phyloP scores from a whole-genome alignment of 306 rosid species.

The Inga laurina region DNA sequence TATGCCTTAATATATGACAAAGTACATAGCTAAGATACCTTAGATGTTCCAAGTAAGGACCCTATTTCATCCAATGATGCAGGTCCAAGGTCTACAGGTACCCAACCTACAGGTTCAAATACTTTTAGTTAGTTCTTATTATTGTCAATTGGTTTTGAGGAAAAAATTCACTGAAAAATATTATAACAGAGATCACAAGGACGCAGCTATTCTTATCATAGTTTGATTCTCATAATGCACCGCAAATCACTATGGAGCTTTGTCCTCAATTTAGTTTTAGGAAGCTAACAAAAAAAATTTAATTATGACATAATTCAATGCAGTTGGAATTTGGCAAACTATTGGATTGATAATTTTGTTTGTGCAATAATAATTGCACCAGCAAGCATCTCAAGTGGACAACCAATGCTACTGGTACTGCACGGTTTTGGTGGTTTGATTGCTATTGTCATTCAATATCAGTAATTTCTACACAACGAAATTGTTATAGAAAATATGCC shows the following conservation, averaged over 20 bases:
- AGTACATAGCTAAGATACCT: constrained; percentile 53
- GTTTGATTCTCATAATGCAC: not conserved
- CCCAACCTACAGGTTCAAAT: constrained; percentile 55
- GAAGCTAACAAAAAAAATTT: not conserved
- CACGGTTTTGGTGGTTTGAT: not conserved
- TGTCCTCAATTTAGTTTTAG: not conserved
- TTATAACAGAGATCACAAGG: not conserved
- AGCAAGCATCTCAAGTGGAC: not conserved
- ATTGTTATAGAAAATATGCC: not conserved
- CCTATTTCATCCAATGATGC: constrained; percentile 62
- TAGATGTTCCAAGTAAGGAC: constrained; percentile 55
- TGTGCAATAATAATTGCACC: not conserved
- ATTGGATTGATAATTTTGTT: not conserved
- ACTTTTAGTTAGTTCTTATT: not conserved
- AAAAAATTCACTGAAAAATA: not conserved
- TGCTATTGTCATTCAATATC: not conserved
- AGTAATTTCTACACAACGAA: not conserved
- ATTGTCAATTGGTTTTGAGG: not conserved
- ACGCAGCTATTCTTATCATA: not conserved
- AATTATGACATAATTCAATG: not conserved
- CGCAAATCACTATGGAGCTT: not conserved
- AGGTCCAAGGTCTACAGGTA: constrained; percentile 87
- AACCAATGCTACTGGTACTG: not conserved
- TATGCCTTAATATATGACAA: constrained; percentile 13
- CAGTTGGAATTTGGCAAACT: not conserved